Base-by-base conservation (phyloP, 139 green algal genomes). In the Chlamydomonas eustigma region DNA sequence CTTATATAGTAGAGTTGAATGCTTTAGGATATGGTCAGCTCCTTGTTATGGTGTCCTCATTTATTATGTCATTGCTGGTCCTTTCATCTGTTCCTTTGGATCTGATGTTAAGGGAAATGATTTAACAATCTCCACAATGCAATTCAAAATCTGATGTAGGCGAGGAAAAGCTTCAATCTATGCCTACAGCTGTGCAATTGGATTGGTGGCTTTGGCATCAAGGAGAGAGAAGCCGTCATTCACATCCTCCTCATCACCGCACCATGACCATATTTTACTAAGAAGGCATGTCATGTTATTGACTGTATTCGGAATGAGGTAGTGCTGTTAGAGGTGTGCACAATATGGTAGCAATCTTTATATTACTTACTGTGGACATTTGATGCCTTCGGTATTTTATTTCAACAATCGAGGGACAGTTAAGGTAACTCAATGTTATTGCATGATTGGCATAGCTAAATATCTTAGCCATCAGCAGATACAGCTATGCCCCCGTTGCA, bases 191-290 rank as follows among this genome's bases (percentile, higher is more conserved):
- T 58, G 78, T 96, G 24, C 78, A 89, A 68, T 70, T 97, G 33
- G 92, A 96, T 52, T 97, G 92, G 92, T 93, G 84, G 83, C 78
- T 96, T 37, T 97, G 92, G 92, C 81, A 92, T 33, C n/a, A 80
- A 6, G 92, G 91, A 2, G 92, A 96, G 83, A 32, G 37, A 8
- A 37, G 64, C 1, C 74, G 80, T 0, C 30, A 81, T 2, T 39
- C 31, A 25, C 74, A 92, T 37, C 80, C 78, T 18, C 88, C 86
- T 0, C 90, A 95, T 79, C 91, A 97, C 75, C 77, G 89, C 37
- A 92, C 87, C 0, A 71, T 92, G 25, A 96, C 88, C 25, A 80
- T 93, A 0, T 95, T 81, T 67, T 96, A 96, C 73, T 96, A 81
- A 88, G 32, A 28, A 58, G 44, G n/a, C n/a, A n/a, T n/a, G n/a